A percentile compares a stretch with the other conserved stretches of the same genome.
phyloP scores from a whole-genome alignment of 306 rosid genomes.

The Rubus idaeus region DNA sequence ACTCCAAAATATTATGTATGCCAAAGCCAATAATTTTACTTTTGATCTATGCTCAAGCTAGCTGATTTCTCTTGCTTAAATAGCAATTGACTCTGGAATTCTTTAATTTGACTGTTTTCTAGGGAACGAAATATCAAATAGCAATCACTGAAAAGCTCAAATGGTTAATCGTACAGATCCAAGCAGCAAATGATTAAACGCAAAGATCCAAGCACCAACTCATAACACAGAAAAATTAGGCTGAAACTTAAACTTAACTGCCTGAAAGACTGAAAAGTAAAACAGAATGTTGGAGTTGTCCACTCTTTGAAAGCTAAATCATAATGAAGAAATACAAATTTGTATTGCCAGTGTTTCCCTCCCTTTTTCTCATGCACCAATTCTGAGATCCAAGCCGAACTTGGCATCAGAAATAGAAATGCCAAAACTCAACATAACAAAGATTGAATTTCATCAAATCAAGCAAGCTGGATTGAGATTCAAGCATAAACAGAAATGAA shows the following conservation, averaged over 20 bases:
- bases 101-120: not conserved
- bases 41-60: not conserved
- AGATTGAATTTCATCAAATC: not conserved
- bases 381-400: slow-evolving; percentile 13
- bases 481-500: not conserved
- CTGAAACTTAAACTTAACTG: not conserved
- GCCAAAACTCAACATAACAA: not conserved
- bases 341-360: slow-evolving; percentile 1
- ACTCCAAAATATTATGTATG: not conserved
- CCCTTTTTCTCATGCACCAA: not conserved
- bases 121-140: not conserved
- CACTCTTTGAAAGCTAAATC: not conserved
- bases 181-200: not conserved
- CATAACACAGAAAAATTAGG: not conserved
- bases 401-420: not conserved
- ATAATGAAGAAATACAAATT: not conserved
- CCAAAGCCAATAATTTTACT: not conserved
- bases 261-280: not conserved
- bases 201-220: not conserved
- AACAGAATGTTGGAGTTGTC: not conserved
- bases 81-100: not conserved
- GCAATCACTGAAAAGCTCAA: not conserved
- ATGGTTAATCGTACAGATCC: slow-evolving; percentile 5
- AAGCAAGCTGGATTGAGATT: not conserved
- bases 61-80: not conserved